Evolutionary conservation across 176 grass and related monocot species (phyloP), one percentile per base, ranked within the genome.

Genomic region (Hordeum marinum): DNA sequence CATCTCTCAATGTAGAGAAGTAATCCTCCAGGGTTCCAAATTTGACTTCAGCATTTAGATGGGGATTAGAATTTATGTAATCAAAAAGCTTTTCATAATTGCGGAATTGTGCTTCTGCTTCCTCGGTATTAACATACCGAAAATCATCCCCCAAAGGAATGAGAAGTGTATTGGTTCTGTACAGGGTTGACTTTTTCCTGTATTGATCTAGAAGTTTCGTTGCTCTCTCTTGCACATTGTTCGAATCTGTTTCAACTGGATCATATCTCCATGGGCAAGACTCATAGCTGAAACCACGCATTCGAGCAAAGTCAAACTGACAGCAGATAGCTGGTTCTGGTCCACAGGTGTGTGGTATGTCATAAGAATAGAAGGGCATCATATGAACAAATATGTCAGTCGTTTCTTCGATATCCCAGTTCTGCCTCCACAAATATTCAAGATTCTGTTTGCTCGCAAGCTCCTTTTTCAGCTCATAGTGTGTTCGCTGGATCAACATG

Each of bases 331-430:
- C 96, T 70, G 96, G 96, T 85, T 98, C 96, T n/a, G 96, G 96
- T 75, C 96, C 96, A 70, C 96, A 98, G 29, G 96, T 98, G 80
- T 98, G 96, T 21, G 96, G 96, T 85, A 98, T 92, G 89, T 98
- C 96, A 67, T 98, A 98, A 18, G 96, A 95, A 93, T 95, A 98
- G 82, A 98, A 98, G 78, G 91, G 93, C 96, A 98, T 98, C 96
- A 98, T 98, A 81, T 98, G 96, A 85, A 95, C 96, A 81, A 98
- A 98, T 89, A 98, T 98, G 79, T 98, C 96, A 26, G 96, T 95
- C 25, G 93, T 95, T 92, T 93, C 90, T 20, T 91, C 89, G 37
- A 86, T 87, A 82, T 98, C 96, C 96, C 96, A 98, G 81, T 90
- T 95, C 78, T 98, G 96, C 84, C 96, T 93, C 96, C 96, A 98